Evolutionary conservation across 2,329 filamentous ascomycete genomes (phyloP).

Genomic region (Fusarium keratoplasticum): DNA sequence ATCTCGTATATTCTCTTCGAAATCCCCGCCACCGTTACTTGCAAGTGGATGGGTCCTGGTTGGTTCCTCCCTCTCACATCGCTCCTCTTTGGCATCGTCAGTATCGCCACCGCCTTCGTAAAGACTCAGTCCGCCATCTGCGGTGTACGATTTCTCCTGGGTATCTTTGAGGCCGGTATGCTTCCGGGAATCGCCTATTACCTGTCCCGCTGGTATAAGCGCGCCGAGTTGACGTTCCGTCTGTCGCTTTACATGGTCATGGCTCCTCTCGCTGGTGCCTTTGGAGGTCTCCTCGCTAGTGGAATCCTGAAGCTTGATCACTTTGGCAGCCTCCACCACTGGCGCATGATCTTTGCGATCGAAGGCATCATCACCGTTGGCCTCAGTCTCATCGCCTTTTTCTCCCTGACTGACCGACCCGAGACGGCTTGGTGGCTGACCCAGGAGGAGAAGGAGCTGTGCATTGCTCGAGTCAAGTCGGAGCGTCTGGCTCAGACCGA

Average conservation of each 20-base stretch:
- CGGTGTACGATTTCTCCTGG: constrained; percentile 70
- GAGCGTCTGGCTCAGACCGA: constrained; percentile 70
- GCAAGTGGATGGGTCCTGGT: constrained; percentile 73
- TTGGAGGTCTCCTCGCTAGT: constrained; percentile 72
- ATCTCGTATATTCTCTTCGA: constrained; percentile 75
- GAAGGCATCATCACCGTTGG: constrained; percentile 71
- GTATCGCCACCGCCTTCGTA: constrained; percentile 71
- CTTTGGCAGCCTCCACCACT: constrained; percentile 66
- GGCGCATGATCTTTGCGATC: constrained; percentile 79
- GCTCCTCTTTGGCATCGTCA: constrained; percentile 68
- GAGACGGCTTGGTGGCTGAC: constrained; percentile 74
- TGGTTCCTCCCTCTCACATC: constrained; percentile 71
- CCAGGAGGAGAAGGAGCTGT: constrained; percentile 71
- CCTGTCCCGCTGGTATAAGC: constrained; percentile 71
- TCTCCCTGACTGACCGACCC: constrained; percentile 75
- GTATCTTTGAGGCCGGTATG: constrained; percentile 74
- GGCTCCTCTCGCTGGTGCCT: constrained; percentile 74
- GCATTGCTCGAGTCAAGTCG: constrained; percentile 68
- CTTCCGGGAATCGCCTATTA: constrained; percentile 76
- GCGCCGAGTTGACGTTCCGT: constrained; percentile 71
- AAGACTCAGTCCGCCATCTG: constrained; percentile 59
- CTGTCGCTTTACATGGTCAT: constrained; percentile 74
- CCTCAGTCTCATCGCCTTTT: constrained; percentile 67
- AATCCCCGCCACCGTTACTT: constrained; percentile 71
- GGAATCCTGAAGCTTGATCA: constrained; percentile 70